Conservation (phyloP, 805 yeast genomes). For the Clavispora santaluciae region DNA sequence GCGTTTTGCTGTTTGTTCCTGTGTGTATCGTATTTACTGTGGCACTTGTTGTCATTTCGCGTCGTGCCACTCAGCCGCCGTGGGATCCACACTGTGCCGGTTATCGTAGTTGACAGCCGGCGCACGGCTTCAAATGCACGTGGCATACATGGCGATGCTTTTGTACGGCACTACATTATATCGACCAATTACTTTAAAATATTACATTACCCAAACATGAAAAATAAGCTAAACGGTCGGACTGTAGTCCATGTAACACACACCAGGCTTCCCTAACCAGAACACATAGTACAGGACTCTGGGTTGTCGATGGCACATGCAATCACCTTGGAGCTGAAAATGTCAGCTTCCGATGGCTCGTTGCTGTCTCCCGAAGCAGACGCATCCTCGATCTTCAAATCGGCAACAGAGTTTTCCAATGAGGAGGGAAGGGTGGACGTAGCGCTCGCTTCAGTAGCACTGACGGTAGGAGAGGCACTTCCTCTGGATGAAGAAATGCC, state of each 20-base stretch:
- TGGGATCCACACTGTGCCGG: no score
- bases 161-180: no score
- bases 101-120: no score
- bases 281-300: constrained; percentile 98
- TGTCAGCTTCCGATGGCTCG: constrained; percentile 56
- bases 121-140: no score
- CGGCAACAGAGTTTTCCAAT: constrained; percentile 44
- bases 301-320: constrained; percentile 98
- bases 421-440: constrained; percentile 38
- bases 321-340: constrained; percentile 86
- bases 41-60: no score
- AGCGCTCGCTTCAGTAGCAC: constrained; percentile 12
- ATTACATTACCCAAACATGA: neutral
- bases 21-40: neutral
- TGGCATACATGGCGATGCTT: no score
- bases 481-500: constrained; percentile 16
- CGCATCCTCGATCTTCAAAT: constrained; percentile 32
- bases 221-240: neutral
- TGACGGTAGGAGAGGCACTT: constrained; percentile 17
- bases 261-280: constrained; percentile 54
- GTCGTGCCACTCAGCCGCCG: no score
- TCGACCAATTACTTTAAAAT: neutral
- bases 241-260: neutral
- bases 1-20: neutral
- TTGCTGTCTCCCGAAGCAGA: constrained; percentile 11